These are phyloP conservation scores for Fistulinella cinereoalba DNA, from an alignment of 1,284 basidiomycete species.

Conservation along the genomic window DNA sequence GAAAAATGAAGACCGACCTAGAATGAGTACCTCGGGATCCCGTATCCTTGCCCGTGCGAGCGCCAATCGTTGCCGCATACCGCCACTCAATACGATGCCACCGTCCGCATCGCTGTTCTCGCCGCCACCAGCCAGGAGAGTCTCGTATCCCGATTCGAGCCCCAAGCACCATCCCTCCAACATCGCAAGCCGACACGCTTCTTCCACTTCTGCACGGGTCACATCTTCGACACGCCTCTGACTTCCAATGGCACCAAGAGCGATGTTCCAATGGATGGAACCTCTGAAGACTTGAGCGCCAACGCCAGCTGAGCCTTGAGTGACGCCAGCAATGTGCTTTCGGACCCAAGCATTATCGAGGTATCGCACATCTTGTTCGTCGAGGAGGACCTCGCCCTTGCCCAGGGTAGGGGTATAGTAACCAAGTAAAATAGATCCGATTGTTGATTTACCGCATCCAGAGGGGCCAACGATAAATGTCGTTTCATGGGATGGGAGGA, in stretches of 20 bases:
- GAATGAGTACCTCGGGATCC: slow-evolving; percentile 87
- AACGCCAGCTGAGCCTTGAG: slow-evolving; percentile 52
- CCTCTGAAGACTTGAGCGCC: slow-evolving; percentile 32
- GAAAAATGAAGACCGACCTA: slow-evolving; percentile 57
- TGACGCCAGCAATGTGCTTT: slow-evolving; percentile 74
- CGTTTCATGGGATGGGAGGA: slow-evolving; percentile 68
- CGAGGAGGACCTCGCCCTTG: slow-evolving; percentile 67
- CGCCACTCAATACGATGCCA: slow-evolving; percentile 83
- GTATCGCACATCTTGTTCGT: slow-evolving; percentile 76
- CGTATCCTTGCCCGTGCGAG: slow-evolving; percentile 87
- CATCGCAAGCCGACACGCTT: slow-evolving; percentile 82
- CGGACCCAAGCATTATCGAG: slow-evolving; percentile 77
- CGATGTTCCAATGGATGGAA: slow-evolving; percentile 86
- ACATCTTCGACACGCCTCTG: slow-evolving; percentile 45
- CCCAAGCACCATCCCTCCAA: slow-evolving; percentile 86
- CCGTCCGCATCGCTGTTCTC: slow-evolving; percentile 47
- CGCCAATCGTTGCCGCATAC: slow-evolving; percentile 90
- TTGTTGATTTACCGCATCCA: slow-evolving; percentile 79
- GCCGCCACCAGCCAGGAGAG: slow-evolving; percentile 47
- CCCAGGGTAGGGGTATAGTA: slow-evolving; percentile 64
- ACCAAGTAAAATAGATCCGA: slow-evolving; percentile 75
- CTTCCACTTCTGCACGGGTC: slow-evolving; percentile 67
- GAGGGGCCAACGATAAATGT: slow-evolving; percentile 82
- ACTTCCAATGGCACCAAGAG: slow-evolving; percentile 63
- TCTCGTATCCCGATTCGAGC: slow-evolving; percentile 88